phyloP scores from a whole-genome alignment of 371 early-diverging fungal genomes.

The Fennellomyces sp. region DNA sequence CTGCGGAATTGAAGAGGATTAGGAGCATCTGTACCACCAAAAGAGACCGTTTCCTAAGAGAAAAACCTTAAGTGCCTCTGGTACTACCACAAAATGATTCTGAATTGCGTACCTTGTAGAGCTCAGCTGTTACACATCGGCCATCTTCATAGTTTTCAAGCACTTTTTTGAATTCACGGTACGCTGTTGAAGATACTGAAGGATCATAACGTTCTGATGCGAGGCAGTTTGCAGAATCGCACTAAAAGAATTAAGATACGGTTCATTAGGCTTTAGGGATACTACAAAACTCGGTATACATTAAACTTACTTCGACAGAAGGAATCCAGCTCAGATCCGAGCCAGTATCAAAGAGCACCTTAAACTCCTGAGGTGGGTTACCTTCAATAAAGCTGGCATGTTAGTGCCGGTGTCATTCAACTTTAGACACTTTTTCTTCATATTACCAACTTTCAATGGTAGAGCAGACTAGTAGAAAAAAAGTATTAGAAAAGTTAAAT shows the following conservation, averaged over 20 bases:
- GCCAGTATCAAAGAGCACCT: slow-evolving; percentile 1
- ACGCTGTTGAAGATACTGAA: neutral
- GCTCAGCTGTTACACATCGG: neutral
- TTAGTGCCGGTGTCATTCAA: too few species aligned
- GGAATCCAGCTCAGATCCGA: slow-evolving; percentile 3
- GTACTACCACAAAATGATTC: too few species aligned
- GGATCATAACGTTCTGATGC: neutral
- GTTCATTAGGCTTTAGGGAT: too few species aligned
- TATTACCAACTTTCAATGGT: neutral
- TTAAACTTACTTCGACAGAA: neutral
- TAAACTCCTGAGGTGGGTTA: slow-evolving; percentile 1
- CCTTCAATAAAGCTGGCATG: neutral
- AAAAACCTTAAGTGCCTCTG: neutral
- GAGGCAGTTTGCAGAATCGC: neutral
- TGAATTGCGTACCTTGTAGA: slow-evolving; percentile 5
- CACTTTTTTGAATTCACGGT: neutral
- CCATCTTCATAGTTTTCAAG: slow-evolving; percentile 4
- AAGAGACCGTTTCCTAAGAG: neutral
- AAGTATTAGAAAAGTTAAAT: too few species aligned
- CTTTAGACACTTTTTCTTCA: neutral
- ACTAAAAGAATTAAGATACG: too few species aligned
- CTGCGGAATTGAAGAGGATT: neutral
- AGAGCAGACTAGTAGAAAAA: neutral
- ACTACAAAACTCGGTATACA: too few species aligned
- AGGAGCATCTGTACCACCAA: too few species aligned